These are phyloP conservation scores for Stentor roeselii DNA, from an alignment of 73 alveolate species.

Conservation along the genomic window DNA sequence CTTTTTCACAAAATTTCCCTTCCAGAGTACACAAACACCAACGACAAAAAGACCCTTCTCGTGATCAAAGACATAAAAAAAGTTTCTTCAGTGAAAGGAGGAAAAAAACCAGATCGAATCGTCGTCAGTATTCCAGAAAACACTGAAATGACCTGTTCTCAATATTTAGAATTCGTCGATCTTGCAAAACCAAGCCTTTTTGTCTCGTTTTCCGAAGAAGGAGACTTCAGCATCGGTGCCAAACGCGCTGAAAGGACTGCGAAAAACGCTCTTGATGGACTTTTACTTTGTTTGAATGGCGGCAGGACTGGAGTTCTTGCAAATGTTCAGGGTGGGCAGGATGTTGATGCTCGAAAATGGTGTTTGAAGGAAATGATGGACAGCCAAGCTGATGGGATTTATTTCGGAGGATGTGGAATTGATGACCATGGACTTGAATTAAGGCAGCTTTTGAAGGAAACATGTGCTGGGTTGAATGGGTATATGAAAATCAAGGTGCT, in stretches of 20 bases:
- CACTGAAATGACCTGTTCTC: neutral
- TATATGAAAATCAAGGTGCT: neutral
- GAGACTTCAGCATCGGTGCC: neutral
- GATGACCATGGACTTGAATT: slow-evolving; percentile 9
- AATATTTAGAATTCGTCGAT: neutral
- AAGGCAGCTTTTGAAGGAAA: neutral
- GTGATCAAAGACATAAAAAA: neutral
- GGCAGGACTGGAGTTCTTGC: neutral
- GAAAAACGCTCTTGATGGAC: neutral
- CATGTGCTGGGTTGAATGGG: neutral
- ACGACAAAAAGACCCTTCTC: neutral
- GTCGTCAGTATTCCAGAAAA: slow-evolving; percentile 6
- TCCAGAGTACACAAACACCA: neutral
- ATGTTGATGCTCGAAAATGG: neutral
- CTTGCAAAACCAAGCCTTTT: neutral
- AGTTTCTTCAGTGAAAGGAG: neutral
- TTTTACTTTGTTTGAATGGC: neutral
- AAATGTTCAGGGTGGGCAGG: slow-evolving; percentile 20
- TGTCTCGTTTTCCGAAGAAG: slow-evolving; percentile 1
- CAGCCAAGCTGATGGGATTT: neutral
- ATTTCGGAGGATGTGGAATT: neutral
- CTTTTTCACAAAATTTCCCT: slow-evolving; percentile 1
- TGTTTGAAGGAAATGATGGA: slow-evolving; percentile 15
- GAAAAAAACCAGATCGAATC: neutral
- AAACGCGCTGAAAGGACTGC: neutral